Percentiles rank a stretch among this genome's conserved stretches.
These are phyloP conservation scores for Cladosporium sp. DNA, from an alignment of 2,329 filamentous ascomycete species.

Conservation along the genomic window DNA sequence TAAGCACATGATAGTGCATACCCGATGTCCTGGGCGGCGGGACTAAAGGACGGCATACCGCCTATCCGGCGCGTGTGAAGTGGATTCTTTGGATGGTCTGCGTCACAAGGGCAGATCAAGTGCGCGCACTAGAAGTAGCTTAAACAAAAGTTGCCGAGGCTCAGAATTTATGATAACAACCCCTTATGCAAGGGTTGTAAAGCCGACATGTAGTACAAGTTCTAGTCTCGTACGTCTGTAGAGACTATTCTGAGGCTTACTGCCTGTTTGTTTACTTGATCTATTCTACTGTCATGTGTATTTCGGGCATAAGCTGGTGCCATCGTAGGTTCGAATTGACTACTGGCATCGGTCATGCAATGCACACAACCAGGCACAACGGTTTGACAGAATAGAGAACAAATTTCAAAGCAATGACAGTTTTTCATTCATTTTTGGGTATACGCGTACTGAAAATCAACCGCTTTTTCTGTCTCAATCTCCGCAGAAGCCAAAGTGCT, in stretches of 20 bases:
- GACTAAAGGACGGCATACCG: neutral
- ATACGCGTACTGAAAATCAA: neutral
- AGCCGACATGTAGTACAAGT: no score
- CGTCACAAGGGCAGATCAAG: constrained; percentile 6
- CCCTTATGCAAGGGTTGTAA: no score
- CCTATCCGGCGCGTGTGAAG: constrained; percentile 3
- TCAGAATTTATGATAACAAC: no score
- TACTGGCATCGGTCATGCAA: no score
- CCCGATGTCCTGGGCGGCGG: neutral
- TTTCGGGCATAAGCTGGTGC: no score
- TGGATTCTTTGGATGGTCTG: neutral
- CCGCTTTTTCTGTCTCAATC: neutral
- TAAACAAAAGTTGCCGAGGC: neutral
- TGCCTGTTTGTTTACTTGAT: no score
- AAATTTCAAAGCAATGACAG: neutral
- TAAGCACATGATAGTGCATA: neutral
- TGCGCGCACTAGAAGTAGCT: neutral
- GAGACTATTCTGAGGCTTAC: no score
- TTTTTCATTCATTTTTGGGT: constrained; percentile 6
- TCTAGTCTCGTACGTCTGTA: no score
- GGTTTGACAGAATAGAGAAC: no score
- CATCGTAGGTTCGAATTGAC: no score
- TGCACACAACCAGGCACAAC: no score
- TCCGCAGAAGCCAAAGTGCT: neutral
- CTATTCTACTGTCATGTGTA: no score